phyloP scores from a whole-genome alignment of 1,284 basidiomycete species.

The Melampsora allii-populina region DNA sequence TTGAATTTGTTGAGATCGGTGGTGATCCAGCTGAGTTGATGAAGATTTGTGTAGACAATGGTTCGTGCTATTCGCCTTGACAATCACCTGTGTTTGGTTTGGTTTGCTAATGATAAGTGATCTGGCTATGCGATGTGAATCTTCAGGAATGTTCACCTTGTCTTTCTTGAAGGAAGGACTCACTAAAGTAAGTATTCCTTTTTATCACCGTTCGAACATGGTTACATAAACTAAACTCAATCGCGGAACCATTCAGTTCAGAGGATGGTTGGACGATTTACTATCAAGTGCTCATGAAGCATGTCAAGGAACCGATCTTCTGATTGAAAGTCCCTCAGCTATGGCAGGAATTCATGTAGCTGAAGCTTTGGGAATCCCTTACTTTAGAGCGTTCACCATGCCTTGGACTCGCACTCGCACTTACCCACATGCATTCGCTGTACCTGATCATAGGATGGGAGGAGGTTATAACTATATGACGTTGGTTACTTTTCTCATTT shows the following conservation, averaged over 20 bases:
- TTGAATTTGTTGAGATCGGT: conserved; percentile 88
- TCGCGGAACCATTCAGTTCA: conserved; percentile 62
- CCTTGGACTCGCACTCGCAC: conserved; percentile 70
- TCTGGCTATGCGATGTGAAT: conserved; percentile 51
- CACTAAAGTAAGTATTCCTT: conserved; percentile 62
- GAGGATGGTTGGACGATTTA: conserved; percentile 94
- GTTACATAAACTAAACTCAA: background rate
- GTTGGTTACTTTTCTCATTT: conserved; percentile 46
- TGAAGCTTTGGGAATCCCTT: conserved; percentile 86
- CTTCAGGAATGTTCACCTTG: conserved; percentile 80
- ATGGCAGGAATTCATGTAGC: conserved; percentile 99
- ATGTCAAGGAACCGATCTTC: conserved; percentile 86
- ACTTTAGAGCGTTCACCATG: conserved; percentile 87
- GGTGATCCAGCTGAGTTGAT: conserved; percentile 91
- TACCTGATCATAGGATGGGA: conserved; percentile 91
- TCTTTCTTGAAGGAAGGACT: conserved; percentile 87
- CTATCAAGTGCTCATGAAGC: conserved; percentile 90
- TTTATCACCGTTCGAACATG: conserved; percentile 4
- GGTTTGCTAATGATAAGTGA: background rate
- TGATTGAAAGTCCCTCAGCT: conserved; percentile 91
- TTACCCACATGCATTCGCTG: conserved; percentile 96
- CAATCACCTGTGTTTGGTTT: conserved; percentile 58
- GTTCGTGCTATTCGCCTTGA: conserved; percentile 25
- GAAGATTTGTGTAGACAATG: conserved; percentile 50
- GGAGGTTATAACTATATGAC: conserved; percentile 98